A percentile compares a stretch with the other conserved stretches of the same genome.
Evolutionary conservation across 768 basidiomycete species (phyloP).

Genomic region (Calocera cornea): DNA sequence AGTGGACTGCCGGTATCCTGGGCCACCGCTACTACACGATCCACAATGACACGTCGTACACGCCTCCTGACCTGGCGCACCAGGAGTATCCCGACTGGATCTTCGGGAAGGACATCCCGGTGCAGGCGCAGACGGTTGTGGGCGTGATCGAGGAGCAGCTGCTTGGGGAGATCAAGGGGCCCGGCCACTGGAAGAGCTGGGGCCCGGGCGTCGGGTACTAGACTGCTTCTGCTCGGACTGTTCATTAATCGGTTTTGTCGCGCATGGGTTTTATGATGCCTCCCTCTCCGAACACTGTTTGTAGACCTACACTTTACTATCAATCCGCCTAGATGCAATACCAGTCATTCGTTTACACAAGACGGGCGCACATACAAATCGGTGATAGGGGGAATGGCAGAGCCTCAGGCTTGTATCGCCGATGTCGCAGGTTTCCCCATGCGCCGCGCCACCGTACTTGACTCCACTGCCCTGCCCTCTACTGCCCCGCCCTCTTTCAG

Average conservation of each 20-base stretch:
- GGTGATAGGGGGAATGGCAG: too few relatives aligned
- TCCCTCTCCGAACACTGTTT: neutral
- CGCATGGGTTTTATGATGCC: neutral
- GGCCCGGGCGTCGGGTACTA: neutral
- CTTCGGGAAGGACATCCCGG: neutral
- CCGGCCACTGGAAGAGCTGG: neutral
- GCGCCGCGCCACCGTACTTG: neutral
- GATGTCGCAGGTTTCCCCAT: neutral
- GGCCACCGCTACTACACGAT: slow-evolving; percentile 64
- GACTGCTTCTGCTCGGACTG: neutral
- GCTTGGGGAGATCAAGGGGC: neutral
- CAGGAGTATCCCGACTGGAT: neutral
- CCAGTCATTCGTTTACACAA: too few relatives aligned
- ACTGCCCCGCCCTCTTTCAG: neutral
- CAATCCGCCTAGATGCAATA: too few relatives aligned
- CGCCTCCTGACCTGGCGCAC: neutral
- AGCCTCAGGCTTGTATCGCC: neutral
- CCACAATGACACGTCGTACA: slow-evolving; percentile 58
- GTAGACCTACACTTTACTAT: neutral
- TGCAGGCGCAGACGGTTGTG: neutral
- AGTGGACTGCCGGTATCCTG: slow-evolving; percentile 63
- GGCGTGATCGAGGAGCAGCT: neutral
- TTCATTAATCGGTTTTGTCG: neutral
- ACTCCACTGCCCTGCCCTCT: neutral
- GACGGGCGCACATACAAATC: too few relatives aligned